Evolutionary conservation across 345 rosid genomes (phyloP).

Genomic region (Gynandropsis gynandra): DNA sequence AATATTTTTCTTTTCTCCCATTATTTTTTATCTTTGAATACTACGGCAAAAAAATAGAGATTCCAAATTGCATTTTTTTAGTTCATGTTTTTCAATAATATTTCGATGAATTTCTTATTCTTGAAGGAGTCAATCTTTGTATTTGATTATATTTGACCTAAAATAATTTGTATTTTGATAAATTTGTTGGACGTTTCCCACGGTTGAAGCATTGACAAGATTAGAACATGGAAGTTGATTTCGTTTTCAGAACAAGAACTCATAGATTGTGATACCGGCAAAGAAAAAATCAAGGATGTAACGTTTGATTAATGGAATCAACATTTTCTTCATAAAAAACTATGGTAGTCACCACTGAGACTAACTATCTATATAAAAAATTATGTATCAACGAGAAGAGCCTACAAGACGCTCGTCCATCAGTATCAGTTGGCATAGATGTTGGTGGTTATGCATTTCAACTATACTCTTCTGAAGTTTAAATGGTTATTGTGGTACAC

Average conservation of each 20-base stretch:
- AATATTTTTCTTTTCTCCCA: no score
- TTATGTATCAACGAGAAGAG: constrained; percentile 47
- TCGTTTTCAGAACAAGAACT: constrained; percentile 85
- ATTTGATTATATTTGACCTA: no score
- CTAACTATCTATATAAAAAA: constrained; percentile 46
- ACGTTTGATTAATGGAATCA: constrained; percentile 66
- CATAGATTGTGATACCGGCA: constrained; percentile 54
- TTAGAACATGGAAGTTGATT: constrained; percentile 51
- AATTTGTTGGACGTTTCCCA: constrained; percentile 96
- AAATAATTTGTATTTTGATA: no score
- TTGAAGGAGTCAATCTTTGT: no score
- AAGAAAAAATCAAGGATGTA: constrained; percentile 52
- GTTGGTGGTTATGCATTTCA: constrained; percentile 59
- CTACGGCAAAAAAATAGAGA: no score
- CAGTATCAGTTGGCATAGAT: constrained; percentile 79
- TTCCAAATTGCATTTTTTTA: no score
- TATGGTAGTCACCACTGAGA: constrained; percentile 57
- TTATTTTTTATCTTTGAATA: no score
- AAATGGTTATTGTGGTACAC: constrained; percentile 46
- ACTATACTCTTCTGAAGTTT: constrained; percentile 56
- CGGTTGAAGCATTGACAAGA: constrained; percentile 71
- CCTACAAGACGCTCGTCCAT: constrained; percentile 56
- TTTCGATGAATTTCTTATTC: no score
- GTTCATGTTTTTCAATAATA: no score
- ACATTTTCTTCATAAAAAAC: constrained; percentile 47